These are phyloP conservation scores for Chenopodium suecicum DNA, from an alignment of 148 eudicot species.

Conservation along the genomic window DNA sequence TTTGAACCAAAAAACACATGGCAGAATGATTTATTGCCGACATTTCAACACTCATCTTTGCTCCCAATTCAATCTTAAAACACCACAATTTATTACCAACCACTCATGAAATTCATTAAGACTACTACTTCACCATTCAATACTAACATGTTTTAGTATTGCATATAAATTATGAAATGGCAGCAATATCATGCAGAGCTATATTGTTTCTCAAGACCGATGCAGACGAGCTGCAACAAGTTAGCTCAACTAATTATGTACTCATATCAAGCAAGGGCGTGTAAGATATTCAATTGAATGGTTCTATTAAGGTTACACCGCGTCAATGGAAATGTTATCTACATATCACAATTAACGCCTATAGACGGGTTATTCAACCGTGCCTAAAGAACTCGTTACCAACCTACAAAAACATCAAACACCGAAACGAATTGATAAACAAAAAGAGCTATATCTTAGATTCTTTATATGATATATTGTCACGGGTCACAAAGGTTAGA, in stretches of 20 bases:
- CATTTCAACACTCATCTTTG: background rate
- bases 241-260: background rate
- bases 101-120: background rate
- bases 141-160: background rate
- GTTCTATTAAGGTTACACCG: background rate
- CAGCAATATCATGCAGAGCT: background rate
- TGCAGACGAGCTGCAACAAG: no score
- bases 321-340: no score
- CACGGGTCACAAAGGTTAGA: conserved; percentile 27
- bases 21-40: conserved; percentile 9
- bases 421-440: background rate
- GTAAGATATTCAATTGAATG: no score
- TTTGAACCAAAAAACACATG: conserved; percentile 23
- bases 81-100: conserved; percentile 16
- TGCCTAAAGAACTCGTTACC: background rate
- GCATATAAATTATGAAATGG: background rate
- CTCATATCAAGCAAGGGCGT: background rate
- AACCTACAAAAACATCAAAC: background rate
- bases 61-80: conserved; percentile 8
- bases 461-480: background rate
- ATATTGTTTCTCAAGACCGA: background rate
- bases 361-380: background rate
- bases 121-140: background rate
- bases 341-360: no score
- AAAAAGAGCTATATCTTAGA: background rate